Evolutionary conservation across 345 rosid species (phyloP).

Genomic region (Psidium guajava): DNA sequence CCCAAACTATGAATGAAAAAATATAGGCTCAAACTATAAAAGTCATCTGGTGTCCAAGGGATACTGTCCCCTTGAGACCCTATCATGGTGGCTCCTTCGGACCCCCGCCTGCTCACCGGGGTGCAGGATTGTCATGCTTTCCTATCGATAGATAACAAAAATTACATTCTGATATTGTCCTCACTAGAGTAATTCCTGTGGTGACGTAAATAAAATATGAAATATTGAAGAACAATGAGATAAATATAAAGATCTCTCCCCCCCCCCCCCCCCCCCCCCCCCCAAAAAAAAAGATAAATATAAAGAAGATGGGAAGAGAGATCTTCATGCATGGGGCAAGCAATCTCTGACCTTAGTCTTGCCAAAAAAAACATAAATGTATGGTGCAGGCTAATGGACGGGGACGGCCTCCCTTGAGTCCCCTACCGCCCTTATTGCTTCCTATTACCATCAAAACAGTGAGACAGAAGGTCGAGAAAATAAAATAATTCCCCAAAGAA

Average conservation of each 20-base stretch:
- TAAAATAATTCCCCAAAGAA: not conserved
- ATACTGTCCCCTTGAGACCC: too few relatives aligned
- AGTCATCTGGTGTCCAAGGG: too few relatives aligned
- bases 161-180: not conserved
- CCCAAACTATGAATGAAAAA: too few relatives aligned
- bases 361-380: conserved; percentile 9
- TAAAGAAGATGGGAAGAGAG: not conserved
- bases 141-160: too few relatives aligned
- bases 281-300: too few relatives aligned
- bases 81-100: too few relatives aligned
- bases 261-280: too few relatives aligned
- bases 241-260: not conserved
- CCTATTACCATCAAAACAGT: not conserved
- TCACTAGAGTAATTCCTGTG: not conserved
- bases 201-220: not conserved
- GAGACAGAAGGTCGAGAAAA: not conserved
- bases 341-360: not conserved
- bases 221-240: not conserved
- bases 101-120: too few relatives aligned
- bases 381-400: conserved; percentile 3
- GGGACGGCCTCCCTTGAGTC: conserved; percentile 2
- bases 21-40: too few relatives aligned
- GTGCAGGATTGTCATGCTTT: too few relatives aligned
- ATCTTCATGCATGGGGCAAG: conserved; percentile 1
- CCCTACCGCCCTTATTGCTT: not conserved